Evolutionary conservation across 1,139 yeast species (phyloP), one percentile per base, ranked within the genome.

Genomic region (Geotrichum aggregatum): DNA sequence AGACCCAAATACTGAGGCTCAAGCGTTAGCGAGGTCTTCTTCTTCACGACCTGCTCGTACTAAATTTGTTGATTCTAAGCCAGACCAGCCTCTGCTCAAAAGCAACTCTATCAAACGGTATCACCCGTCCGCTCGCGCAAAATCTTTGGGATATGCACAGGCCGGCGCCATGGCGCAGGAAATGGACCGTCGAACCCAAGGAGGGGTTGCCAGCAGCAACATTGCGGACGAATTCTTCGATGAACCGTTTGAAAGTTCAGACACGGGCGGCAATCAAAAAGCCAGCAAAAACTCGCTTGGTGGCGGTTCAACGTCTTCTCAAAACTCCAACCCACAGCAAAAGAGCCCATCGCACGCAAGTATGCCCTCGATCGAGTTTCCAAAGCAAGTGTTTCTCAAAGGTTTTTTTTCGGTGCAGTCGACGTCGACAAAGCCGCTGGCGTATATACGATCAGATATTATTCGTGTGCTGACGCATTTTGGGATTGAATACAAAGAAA

Each of bases 331-430:
- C 5, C 28, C 5, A 24, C 28, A 24, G 28, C 28, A 24, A 8
- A 5, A 24, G 41, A 49, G 40, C 3, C 33, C 28, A 40, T 51
- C 13, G 39, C 39, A 10, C 50, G 50, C 16, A 41, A 73, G 86
- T 14, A 89, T 91, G 97, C 96, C 95, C 26, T 88, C 96, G 0
- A 89, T 91, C 66, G 96, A 89, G 65, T 87, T 83, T 65, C 96
- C 96, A 58, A 86, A 86, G 70, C 91, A 96, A 2, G 78, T 91
- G 59, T 89, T 89, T 72, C 78, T 92, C 67, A 89, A 91, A 68
- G 98, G 98, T 0, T 89, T 92, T 64, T 92, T 92, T 72, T 84
- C 94, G 58, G 98, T 91, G 42, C 96, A 89, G 70, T 86, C 96
- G 1, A 91, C 98, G 0, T 88, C 97, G 1, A 87, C 96, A 4